Evolutionary conservation across 805 yeast genomes (phyloP), one percentile per base, ranked within the genome.

Genomic region (Saccharomyces jurei): DNA sequence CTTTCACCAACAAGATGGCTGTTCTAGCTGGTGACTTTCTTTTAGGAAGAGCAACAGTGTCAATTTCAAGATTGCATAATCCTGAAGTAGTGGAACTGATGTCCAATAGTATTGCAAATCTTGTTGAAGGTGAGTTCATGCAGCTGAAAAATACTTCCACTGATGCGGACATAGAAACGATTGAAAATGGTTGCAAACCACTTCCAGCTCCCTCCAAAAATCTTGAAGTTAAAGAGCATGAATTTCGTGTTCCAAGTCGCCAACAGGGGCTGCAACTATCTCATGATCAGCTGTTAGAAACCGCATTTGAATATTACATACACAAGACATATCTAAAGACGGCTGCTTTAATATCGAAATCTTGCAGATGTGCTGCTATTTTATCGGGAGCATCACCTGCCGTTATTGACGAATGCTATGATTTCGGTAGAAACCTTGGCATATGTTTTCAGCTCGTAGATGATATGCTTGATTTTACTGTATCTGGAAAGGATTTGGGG

Each of bases 41-140:
- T 55, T 79, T 94, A 49, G 99, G 97, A 17, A 80, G 99, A 63
- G 98, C 99, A 0, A 91, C 98, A 0, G 97, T 94, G 9, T 91
- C 97, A 2, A 84, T 94, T 60, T 95, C 97, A 11, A 77, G 99
- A 57, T 74, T 94, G 51, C 78, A 97, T 66, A 92, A 94, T 69
- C 92, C 97, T n/a, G 98, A 94, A 74, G 99, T 94, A 49, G 91
- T 90, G 55, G 99, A 94, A 74, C 77, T 94, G 57, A 82, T 94
- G 75, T 90, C 97, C 2, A 92, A 97, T 13, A 87, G 97, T 31
- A 94, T 94, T 67, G 99, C 98, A 11, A 94, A 94, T 68, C 77
- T 94, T 56, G 98, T 94, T 1, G 99, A 94, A 73, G 99, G 99
- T 51, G 99, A 94, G 73, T 92, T 94, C 69, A 94, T 94, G 98